Percentiles rank a stretch among this genome's conserved stretches.
phyloP scores from a whole-genome alignment of 805 yeast species.

The Dipodascus geniculatus region DNA sequence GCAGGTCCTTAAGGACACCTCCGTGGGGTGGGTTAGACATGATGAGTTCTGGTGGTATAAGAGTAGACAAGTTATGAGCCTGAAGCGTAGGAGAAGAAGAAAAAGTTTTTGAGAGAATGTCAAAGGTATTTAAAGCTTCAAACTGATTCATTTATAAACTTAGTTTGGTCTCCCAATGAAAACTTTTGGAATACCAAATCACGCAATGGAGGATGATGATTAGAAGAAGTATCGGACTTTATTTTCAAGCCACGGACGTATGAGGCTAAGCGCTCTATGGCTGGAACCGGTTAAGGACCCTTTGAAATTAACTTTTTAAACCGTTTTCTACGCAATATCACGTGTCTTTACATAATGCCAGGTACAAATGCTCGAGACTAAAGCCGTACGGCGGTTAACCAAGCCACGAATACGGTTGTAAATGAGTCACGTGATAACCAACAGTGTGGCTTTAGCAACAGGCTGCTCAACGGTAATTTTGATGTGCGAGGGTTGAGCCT shows the following conservation, averaged over 20 bases:
- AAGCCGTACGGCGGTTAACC: background rate
- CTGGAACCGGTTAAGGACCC: background rate
- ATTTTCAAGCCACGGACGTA: too few relatives aligned
- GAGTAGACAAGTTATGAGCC: background rate
- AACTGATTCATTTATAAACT: background rate
- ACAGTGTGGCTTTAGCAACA: too few relatives aligned
- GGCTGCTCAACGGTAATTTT: too few relatives aligned
- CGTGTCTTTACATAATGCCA: background rate
- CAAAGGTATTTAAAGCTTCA: background rate
- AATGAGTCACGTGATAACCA: too few relatives aligned
- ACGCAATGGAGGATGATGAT: background rate
- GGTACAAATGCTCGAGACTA: background rate
- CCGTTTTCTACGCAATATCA: background rate
- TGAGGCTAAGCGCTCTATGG: too few relatives aligned
- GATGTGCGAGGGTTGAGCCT: background rate
- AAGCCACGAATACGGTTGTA: background rate
- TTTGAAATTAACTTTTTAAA: too few relatives aligned
- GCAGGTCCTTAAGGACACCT: constrained; percentile 74
- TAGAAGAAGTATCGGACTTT: background rate
- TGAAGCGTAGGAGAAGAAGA: background rate
- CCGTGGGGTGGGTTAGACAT: constrained; percentile 72
- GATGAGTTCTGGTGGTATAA: background rate
- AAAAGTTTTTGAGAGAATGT: background rate
- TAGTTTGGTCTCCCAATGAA: background rate
- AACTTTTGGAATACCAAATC: background rate